phyloP scores from a whole-genome alignment of 2,329 filamentous ascomycete species.

The Incumbomyces delicatus region DNA sequence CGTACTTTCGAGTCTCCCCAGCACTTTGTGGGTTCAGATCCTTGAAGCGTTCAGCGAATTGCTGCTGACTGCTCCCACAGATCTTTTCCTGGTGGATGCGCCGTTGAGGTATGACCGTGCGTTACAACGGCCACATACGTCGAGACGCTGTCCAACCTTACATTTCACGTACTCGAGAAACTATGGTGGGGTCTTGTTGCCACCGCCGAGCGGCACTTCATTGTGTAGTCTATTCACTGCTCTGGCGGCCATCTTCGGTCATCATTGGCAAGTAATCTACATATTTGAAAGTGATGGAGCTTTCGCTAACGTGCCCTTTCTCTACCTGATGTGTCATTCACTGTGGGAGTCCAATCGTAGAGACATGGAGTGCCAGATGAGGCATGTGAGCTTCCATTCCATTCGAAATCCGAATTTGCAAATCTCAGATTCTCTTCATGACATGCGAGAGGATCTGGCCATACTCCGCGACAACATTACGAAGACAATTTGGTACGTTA shows the following conservation, averaged over 20 bases:
- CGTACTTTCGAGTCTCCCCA: background rate
- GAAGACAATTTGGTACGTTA: background rate
- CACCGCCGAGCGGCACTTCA: background rate
- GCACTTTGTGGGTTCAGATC: background rate
- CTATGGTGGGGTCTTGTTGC: background rate
- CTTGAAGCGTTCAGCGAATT: background rate
- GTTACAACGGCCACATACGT: too few relatives aligned
- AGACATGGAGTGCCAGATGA: too few relatives aligned
- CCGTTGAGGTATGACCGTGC: background rate
- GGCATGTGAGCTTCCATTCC: too few relatives aligned
- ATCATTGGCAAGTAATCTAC: background rate
- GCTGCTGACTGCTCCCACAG: background rate
- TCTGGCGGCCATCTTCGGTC: background rate
- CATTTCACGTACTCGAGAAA: background rate
- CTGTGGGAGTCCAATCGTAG: too few relatives aligned
- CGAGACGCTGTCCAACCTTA: background rate
- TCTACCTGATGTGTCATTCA: too few relatives aligned
- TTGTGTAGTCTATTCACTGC: background rate
- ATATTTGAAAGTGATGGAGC: background rate
- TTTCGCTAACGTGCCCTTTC: too few relatives aligned
- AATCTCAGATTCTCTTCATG: too few relatives aligned
- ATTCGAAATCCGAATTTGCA: too few relatives aligned
- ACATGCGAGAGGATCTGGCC: background rate
- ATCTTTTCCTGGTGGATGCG: background rate
- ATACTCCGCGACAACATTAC: background rate